phyloP scores from a whole-genome alignment of 177 flowering plant species.

The Vitis hybrid region DNA sequence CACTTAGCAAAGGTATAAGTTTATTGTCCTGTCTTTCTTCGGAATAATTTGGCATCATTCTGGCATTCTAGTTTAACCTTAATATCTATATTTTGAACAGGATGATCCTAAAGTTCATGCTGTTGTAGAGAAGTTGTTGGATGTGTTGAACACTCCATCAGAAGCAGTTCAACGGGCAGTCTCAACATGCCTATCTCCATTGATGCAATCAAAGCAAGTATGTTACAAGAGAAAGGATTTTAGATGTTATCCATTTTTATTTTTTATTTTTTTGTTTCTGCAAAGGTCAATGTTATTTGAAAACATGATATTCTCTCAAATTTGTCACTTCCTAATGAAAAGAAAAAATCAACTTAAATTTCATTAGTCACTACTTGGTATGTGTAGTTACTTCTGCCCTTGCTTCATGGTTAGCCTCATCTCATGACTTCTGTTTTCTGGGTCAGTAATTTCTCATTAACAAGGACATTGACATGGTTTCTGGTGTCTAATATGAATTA shows the following conservation, averaged over 20 bases:
- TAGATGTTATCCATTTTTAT: not conserved
- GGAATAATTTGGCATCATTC: not conserved
- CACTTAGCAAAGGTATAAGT: slow-evolving; percentile 72
- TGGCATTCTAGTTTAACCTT: not conserved
- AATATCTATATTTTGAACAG: slow-evolving; percentile 35
- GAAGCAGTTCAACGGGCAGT: slow-evolving; percentile 99
- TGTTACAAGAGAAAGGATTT: slow-evolving; percentile 12
- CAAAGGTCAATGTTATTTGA: not conserved
- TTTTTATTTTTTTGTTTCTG: slow-evolving; percentile 7
- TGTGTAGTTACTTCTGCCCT: too few species aligned
- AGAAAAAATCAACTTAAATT: not conserved
- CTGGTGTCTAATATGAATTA: not conserved
- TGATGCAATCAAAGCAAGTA: slow-evolving; percentile 88
- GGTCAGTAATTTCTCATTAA: too few species aligned
- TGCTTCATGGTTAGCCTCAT: too few species aligned
- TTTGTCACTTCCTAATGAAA: not conserved
- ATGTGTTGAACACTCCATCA: slow-evolving; percentile 95
- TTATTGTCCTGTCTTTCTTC: not conserved
- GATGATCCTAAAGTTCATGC: slow-evolving; percentile 92
- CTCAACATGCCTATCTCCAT: slow-evolving; percentile 83
- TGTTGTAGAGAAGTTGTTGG: slow-evolving; percentile 93
- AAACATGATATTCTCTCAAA: not conserved
- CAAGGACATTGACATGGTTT: not conserved
- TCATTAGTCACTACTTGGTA: too few species aligned
- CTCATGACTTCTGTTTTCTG: too few species aligned